These are phyloP conservation scores for Spathaspora gorwiae DNA, from an alignment of 805 yeast genomes.

Conservation along the genomic window DNA sequence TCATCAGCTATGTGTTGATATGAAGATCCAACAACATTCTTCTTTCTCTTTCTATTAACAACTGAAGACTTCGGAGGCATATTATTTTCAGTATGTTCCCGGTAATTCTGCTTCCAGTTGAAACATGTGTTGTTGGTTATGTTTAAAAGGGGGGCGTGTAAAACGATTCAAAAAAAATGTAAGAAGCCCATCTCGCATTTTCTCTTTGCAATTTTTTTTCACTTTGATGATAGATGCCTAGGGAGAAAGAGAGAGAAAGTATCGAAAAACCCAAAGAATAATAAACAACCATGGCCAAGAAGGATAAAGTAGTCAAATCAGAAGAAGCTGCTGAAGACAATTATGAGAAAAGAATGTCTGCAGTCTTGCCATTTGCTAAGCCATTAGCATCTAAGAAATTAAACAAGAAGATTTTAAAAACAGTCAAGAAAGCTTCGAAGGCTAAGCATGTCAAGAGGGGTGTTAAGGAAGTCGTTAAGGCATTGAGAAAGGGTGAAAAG, in stretches of 20 bases:
- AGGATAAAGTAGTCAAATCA: conserved; percentile 40
- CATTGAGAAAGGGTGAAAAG: conserved; percentile 95
- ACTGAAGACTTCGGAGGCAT: not conserved
- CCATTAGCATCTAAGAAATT: conserved; percentile 95
- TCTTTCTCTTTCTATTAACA: conserved; percentile 1
- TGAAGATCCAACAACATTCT: not conserved
- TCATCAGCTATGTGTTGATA: not conserved
- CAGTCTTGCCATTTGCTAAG: conserved; percentile 84
- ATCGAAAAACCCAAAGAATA: not conserved
- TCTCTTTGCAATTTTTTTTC: not conserved
- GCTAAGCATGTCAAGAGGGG: conserved; percentile 98
- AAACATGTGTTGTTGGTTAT: too few relatives aligned
- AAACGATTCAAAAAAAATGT: not conserved
- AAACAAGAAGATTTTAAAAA: conserved; percentile 91
- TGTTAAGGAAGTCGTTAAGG: conserved; percentile 97
- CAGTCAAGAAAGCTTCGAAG: conserved; percentile 96
- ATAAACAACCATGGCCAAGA: conserved; percentile 35
- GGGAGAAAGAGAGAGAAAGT: not conserved
- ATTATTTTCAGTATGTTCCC: too few relatives aligned
- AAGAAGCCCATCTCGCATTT: not conserved
- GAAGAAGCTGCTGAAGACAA: conserved; percentile 55
- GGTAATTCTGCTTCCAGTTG: too few relatives aligned
- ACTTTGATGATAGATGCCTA: not conserved
- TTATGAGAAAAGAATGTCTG: conserved; percentile 89
- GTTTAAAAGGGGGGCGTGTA: not conserved